Base-by-base conservation (phyloP, 1,139 yeast genomes). In the Taphrina wiesneri region DNA sequence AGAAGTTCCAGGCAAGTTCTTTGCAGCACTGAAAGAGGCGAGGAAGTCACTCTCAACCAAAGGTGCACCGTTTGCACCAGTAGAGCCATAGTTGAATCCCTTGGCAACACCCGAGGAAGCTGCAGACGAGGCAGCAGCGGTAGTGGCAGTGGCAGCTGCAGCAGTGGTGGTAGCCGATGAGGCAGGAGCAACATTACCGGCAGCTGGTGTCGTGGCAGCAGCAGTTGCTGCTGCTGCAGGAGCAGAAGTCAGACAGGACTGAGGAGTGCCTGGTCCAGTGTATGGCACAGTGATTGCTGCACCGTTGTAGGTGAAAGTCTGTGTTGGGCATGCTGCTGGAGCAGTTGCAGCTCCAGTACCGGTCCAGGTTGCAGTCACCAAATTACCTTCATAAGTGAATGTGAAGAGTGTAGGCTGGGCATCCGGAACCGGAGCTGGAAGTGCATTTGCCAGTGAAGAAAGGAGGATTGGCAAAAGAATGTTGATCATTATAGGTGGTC, bases 201-300 rank as follows among this genome's bases (percentile, higher is more conserved):
- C 56, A 17, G 41, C 45, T 26, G 54, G 36, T 26, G 54, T 25
- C 36, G 54, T 49, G 25, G 49, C 28, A 21, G 49, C 49, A 7
- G 28, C n/a, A 7, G 56, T 34, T 36, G 49, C 59, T 23, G 36
- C 49, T 23, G 59, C 25, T 3, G 59, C 49, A 6, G 17, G 45
- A 39, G 28, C 59, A 54, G 59, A 4, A 13, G 59, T 54, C 23
- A 54, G 59, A 25, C 59, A 54, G 5, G 59, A 54, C 26, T 54
- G 59, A 54, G 59, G 59, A 54, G 59, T 54, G 21, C 59, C 59
- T 25, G 59, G 59, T 23, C 59, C 59, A 32, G 59, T 54, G 23
- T 54, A 54, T 36, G 59, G 59, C 13, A 54, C 59, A 9, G 59
- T 54, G 41, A 54, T 54, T 3, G 59, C 59, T 39, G 59, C 59